Evolutionary conservation across 805 yeast genomes (phyloP).

Genomic region (Ogataea methanolica): DNA sequence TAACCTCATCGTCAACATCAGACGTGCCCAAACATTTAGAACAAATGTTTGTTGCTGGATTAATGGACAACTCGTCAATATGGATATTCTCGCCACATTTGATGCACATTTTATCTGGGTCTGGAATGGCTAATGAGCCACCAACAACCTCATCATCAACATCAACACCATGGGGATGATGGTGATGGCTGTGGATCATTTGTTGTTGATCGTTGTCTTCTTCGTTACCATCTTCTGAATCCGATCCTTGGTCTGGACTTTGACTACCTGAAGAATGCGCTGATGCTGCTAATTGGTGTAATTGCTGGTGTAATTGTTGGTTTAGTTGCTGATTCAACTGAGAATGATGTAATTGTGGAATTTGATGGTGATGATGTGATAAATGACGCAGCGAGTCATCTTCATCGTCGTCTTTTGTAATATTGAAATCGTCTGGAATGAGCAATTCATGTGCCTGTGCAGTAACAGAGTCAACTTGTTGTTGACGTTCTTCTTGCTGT

Average conservation of each 20-base stretch:
- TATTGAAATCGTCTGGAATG: too few species aligned
- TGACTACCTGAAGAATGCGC: too few species aligned
- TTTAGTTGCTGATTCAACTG: not conserved
- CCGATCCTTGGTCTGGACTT: too few species aligned
- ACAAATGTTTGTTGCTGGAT: slow-evolving; percentile 25
- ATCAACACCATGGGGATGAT: not conserved
- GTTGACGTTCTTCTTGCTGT: not conserved
- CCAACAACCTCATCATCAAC: slow-evolving; percentile 10
- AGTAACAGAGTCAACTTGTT: not conserved
- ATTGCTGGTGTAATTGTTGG: too few species aligned
- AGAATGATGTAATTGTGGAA: slow-evolving; percentile 3
- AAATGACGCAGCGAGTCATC: too few species aligned
- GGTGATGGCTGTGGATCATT: slow-evolving; percentile 3
- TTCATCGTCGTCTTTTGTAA: too few species aligned
- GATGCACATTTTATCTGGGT: slow-evolving; percentile 24
- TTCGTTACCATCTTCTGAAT: not conserved
- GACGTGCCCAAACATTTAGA: slow-evolving; percentile 20
- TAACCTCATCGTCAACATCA: slow-evolving; percentile 14
- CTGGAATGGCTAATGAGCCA: slow-evolving; percentile 22
- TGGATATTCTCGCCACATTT: slow-evolving; percentile 24
- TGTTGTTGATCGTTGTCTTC: not conserved
- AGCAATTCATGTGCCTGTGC: not conserved
- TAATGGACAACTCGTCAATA: slow-evolving; percentile 24
- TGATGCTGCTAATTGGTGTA: too few species aligned
- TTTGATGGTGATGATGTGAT: not conserved